Conservation (phyloP, 306 rosid genomes). For the Begonia fuchsioides region DNA sequence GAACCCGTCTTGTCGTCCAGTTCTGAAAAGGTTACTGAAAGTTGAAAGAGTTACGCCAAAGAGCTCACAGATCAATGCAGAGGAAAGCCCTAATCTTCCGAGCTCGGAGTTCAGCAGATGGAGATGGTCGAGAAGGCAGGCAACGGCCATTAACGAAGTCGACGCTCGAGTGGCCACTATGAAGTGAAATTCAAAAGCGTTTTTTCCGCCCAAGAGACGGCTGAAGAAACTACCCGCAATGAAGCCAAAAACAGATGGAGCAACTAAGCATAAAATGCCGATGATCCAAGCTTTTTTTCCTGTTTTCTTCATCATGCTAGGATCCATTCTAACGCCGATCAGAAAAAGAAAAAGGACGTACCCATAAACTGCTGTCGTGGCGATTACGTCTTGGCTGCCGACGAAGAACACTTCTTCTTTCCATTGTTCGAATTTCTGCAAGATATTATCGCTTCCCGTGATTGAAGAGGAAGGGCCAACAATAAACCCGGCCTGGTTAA, state of each 20-base stretch:
- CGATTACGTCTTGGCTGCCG: constrained; percentile 32
- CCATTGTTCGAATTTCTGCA: background rate
- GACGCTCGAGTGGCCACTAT: constrained; percentile 10
- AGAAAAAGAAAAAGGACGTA: constrained; percentile 44
- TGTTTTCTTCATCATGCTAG: constrained; percentile 19
- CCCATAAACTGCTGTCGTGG: constrained; percentile 30
- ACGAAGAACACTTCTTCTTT: constrained; percentile 12
- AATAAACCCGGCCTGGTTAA: background rate
- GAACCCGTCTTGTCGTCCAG: background rate
- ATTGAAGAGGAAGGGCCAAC: background rate
- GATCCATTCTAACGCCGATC: constrained; percentile 51
- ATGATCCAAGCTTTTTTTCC: constrained; percentile 22
- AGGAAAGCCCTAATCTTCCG: constrained; percentile 40
- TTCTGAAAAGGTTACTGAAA: background rate
- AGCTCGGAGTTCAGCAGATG: constrained; percentile 49
- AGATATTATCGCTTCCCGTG: background rate
- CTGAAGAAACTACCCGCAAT: background rate
- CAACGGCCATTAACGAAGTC: constrained; percentile 33
- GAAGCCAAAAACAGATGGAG: constrained; percentile 23
- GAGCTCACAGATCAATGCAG: constrained; percentile 37
- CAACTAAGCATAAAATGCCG: constrained; percentile 18
- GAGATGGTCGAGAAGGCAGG: constrained; percentile 29
- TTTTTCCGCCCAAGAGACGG: background rate
- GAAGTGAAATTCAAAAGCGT: background rate
- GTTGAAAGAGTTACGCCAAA: constrained; percentile 3